phyloP scores from a whole-genome alignment of 2,329 filamentous ascomycete genomes.

The Chaetomium olivaceum region DNA sequence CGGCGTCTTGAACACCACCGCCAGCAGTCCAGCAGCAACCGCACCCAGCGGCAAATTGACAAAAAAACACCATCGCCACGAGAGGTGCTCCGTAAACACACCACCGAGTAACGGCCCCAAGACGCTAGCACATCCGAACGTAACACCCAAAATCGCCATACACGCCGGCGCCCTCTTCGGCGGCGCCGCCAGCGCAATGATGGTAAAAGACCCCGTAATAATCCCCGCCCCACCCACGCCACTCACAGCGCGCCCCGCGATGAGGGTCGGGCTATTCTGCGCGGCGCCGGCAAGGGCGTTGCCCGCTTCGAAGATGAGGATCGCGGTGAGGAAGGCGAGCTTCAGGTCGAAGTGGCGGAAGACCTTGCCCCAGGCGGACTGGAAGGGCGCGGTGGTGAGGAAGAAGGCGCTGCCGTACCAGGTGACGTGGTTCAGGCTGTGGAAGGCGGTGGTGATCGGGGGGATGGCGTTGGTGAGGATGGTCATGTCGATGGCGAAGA shows the following conservation, averaged over 20 bases:
- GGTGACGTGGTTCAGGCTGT: slow-evolving; percentile 1
- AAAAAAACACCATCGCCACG: slow-evolving; percentile 20
- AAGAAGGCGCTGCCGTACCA: slow-evolving; percentile 8
- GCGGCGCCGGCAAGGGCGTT: slow-evolving; percentile 8
- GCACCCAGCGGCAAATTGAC: slow-evolving; percentile 49
- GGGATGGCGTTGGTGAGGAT: slow-evolving; percentile 8
- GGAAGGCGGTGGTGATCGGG: neutral
- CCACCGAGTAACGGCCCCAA: slow-evolving; percentile 22
- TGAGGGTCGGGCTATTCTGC: slow-evolving; percentile 2
- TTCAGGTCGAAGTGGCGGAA: slow-evolving; percentile 5
- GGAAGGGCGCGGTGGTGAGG: neutral
- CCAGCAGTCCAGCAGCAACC: slow-evolving; percentile 46
- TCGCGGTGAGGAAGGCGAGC: slow-evolving; percentile 2
- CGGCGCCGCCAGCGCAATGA: slow-evolving; percentile 1
- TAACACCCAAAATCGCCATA: neutral
- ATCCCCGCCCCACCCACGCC: slow-evolving; percentile 16
- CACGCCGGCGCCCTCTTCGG: neutral
- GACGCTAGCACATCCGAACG: slow-evolving; percentile 12
- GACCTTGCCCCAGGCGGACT: slow-evolving; percentile 1
- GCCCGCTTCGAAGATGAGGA: slow-evolving; percentile 16
- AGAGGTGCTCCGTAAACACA: slow-evolving; percentile 13
- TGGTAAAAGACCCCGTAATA: slow-evolving; percentile 1
- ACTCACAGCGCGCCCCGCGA: slow-evolving; percentile 14
- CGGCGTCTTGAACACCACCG: neutral
- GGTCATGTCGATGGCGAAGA: slow-evolving; percentile 9